Base-by-base conservation (phyloP, 306 rosid species). In the Prinsepia uniflora region DNA sequence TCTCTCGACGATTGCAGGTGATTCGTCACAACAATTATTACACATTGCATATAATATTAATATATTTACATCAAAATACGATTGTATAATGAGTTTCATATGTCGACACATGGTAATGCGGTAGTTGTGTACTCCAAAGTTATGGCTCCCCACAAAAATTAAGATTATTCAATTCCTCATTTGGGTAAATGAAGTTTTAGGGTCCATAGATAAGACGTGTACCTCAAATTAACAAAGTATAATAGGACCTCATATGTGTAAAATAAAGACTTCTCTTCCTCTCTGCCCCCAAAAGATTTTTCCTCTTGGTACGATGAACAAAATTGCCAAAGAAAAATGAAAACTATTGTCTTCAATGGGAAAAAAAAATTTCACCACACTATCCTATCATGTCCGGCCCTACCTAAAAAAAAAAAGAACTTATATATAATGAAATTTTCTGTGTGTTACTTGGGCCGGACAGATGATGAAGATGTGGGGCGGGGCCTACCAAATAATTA, bases 1-100 rank as follows among this genome's bases (percentile, higher is more conserved):
- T 94, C 42, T 81, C 95, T 44, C 94, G 89, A 64, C 92, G 83
- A 74, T 78, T 90, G 34, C 46, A 78, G 92, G 98, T 93, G 60
- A 88, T 43, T 44, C 10, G 10, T 7, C 22, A 4, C 18, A 2
- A 6, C 8, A 17, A 0, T 52, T 52, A n/a, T 17, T n/a, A 7
- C 10, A 7, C 56, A 17, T 30, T 30, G 36, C 36, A 30, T 30
- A 1, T 30, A 30, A 30, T 3, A 30, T 3, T 3, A 30, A 1
- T 30, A 30, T 3, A 30, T 7, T 18, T 7, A 52, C 22, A 52
- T 10, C 17, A 15, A n/a, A 6, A n/a, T n/a, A n/a, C 56, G 17
- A 18, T 52, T 52, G 17, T 6, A 7, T n/a, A 2, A 52, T 2
- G 0, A 52, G 22, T 52, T 20, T 52, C 4, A 7, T 0, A 7